Evolutionary conservation across 768 basidiomycete species (phyloP).

Genomic region (Macrocybe gigantea): DNA sequence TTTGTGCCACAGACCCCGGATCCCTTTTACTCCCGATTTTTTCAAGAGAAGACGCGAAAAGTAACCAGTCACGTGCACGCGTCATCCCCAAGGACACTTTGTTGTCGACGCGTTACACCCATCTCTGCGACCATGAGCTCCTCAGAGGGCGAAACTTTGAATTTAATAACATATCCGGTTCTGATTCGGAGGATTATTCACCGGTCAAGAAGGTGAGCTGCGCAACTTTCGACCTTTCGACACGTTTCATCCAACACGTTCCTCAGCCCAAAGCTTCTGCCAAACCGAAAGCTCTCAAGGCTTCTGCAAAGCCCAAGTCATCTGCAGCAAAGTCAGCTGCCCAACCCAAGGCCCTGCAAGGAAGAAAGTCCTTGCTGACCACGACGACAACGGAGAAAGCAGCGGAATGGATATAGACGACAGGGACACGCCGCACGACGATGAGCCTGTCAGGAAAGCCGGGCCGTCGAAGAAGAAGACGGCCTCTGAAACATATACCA

Average conservation of each 20-base stretch:
- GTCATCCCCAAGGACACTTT: neutral
- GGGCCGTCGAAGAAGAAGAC: conserved; percentile 67
- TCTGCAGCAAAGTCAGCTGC: conserved; percentile 32
- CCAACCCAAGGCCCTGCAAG: conserved; percentile 53
- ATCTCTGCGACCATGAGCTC: conserved; percentile 51
- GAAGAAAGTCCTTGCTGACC: conserved; percentile 67
- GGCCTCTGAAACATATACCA: conserved; percentile 86
- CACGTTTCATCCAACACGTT: neutral
- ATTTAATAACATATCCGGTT: conserved; percentile 49
- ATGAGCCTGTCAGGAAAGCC: conserved; percentile 16
- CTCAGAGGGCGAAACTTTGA: conserved; percentile 69
- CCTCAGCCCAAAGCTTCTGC: conserved; percentile 18
- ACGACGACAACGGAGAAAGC: conserved; percentile 56
- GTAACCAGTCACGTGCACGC: neutral
- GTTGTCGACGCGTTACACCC: neutral
- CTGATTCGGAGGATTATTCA: conserved; percentile 65
- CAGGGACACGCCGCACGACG: conserved; percentile 34
- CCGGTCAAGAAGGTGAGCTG: conserved; percentile 51
- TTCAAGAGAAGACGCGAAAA: no score
- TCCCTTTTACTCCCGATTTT: no score
- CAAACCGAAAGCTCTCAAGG: conserved; percentile 27
- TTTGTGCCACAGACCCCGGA: no score
- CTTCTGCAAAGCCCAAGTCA: conserved; percentile 36
- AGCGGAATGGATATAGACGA: conserved; percentile 36
- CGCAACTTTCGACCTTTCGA: conserved; percentile 9